phyloP scores from a whole-genome alignment of 352 stramenopile genomes.

The Pythium volutum region DNA sequence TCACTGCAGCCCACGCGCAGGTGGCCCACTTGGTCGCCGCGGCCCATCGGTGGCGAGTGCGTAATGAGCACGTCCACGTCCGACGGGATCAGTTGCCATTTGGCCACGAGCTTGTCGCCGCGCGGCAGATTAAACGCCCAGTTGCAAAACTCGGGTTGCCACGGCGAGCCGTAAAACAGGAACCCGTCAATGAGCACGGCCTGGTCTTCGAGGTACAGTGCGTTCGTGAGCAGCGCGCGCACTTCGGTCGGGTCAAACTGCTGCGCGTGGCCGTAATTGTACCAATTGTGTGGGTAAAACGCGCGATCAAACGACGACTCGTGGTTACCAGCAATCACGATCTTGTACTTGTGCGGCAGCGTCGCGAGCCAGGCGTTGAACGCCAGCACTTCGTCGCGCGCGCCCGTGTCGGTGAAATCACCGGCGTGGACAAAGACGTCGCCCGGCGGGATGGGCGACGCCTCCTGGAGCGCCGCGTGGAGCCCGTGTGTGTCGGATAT shows the following conservation, averaged over 20 bases:
- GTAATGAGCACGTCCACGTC: slow-evolving; percentile 87
- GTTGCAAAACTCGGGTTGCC: slow-evolving; percentile 84
- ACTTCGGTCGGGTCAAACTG: slow-evolving; percentile 68
- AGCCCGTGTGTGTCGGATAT: slow-evolving; percentile 78
- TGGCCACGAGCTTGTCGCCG: slow-evolving; percentile 35
- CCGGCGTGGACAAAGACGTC: slow-evolving; percentile 87
- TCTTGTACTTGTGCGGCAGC: slow-evolving; percentile 71
- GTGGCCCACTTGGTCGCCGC: slow-evolving; percentile 58
- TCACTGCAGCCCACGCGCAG: slow-evolving; percentile 72
- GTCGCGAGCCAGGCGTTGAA: slow-evolving; percentile 70
- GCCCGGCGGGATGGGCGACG: slow-evolving; percentile 46
- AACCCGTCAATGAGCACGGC: slow-evolving; percentile 70
- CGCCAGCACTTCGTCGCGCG: slow-evolving; percentile 53
- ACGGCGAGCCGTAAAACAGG: slow-evolving; percentile 72
- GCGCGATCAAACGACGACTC: slow-evolving; percentile 72
- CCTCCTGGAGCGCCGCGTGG: slow-evolving; percentile 53
- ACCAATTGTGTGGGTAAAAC: slow-evolving; percentile 69
- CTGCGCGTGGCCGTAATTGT: slow-evolving; percentile 66
- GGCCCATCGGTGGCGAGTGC: slow-evolving; percentile 81
- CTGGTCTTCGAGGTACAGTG: slow-evolving; percentile 75
- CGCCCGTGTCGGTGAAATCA: slow-evolving; percentile 86
- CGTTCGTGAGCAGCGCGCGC: slow-evolving; percentile 68
- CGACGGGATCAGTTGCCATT: slow-evolving; percentile 52
- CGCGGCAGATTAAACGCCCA: slow-evolving; percentile 75
- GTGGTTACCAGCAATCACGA: slow-evolving; percentile 82